Conservation (phyloP, 2,329 filamentous ascomycete species). For the Drechslera avenae region DNA sequence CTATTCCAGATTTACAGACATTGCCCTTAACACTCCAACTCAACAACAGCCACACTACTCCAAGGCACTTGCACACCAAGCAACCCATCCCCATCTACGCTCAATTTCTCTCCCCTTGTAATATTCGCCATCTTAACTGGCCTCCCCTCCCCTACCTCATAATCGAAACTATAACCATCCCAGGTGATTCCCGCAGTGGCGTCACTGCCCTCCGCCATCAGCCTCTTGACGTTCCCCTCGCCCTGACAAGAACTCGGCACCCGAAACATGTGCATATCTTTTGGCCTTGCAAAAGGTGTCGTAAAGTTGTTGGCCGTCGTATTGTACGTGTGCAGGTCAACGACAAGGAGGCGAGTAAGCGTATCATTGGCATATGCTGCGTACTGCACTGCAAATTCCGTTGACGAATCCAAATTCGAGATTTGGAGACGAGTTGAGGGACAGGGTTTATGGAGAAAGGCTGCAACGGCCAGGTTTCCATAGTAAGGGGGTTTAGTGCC, state of each 20-base stretch:
- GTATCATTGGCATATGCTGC: conserved; percentile 59
- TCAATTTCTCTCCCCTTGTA: conserved; percentile 56
- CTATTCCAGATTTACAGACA: background rate
- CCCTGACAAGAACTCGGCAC: conserved; percentile 31
- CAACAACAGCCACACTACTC: conserved; percentile 8
- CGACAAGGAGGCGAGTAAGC: conserved; percentile 57
- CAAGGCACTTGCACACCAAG: conserved; percentile 1
- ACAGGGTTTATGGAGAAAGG: conserved; percentile 48
- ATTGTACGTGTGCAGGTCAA: conserved; percentile 62
- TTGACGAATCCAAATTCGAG: background rate
- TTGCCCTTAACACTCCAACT: background rate
- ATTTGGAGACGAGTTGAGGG: background rate
- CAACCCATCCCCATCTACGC: conserved; percentile 23
- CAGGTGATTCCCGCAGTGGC: conserved; percentile 65
- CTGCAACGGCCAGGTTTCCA: conserved; percentile 63
- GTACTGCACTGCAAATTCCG: conserved; percentile 34
- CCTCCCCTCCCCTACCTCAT: conserved; percentile 60
- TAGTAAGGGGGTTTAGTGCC: conserved; percentile 71
- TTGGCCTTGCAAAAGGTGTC: conserved; percentile 34
- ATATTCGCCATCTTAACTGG: conserved; percentile 62
- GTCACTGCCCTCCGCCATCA: conserved; percentile 67
- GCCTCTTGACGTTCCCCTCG: conserved; percentile 51
- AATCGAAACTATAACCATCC: conserved; percentile 66
- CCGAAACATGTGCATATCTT: conserved; percentile 51
- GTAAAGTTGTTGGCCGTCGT: conserved; percentile 12